Evolutionary conservation across 805 yeast genomes (phyloP).

Genomic region (Lachancea dasiensis): DNA sequence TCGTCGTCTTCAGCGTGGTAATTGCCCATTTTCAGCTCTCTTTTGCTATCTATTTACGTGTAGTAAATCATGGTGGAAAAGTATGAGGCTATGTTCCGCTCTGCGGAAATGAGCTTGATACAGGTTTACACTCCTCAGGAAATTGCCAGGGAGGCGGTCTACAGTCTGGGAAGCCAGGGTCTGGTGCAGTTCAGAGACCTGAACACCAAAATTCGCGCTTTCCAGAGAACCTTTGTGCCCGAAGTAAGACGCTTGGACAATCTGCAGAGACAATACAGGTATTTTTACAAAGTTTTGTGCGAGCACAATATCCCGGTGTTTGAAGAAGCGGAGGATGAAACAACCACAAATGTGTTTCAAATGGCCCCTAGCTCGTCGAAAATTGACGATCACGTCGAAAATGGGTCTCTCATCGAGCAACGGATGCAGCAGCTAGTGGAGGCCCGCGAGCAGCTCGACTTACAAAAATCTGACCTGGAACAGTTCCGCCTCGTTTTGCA

Average conservation of each 20-base stretch:
- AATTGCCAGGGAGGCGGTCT: slow-evolving; percentile 78
- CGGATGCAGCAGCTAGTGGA: slow-evolving; percentile 66
- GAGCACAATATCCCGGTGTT: slow-evolving; percentile 39
- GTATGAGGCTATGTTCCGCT: slow-evolving; percentile 46
- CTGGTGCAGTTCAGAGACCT: slow-evolving; percentile 83
- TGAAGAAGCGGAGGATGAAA: slow-evolving; percentile 20
- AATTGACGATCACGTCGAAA: slow-evolving; percentile 64
- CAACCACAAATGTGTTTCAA: slow-evolving; percentile 27
- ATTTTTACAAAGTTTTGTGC: slow-evolving; percentile 44
- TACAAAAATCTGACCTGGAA: slow-evolving; percentile 49
- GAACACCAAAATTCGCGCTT: slow-evolving; percentile 71
- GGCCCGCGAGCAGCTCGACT: slow-evolving; percentile 57
- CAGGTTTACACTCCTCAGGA: slow-evolving; percentile 91
- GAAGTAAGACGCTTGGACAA: slow-evolving; percentile 82
- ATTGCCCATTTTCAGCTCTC: neutral
- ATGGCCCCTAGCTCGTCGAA: slow-evolving; percentile 44
- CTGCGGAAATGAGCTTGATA: slow-evolving; percentile 95
- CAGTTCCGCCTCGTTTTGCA: slow-evolving; percentile 53
- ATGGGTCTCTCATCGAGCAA: slow-evolving; percentile 62
- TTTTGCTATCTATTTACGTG: neutral
- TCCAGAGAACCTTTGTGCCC: slow-evolving; percentile 86
- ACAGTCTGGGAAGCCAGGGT: slow-evolving; percentile 81
- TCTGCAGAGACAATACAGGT: slow-evolving; percentile 77
- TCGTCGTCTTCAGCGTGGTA: too few relatives aligned
- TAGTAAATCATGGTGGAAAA: slow-evolving; percentile 16